phyloP scores from a whole-genome alignment of 2,329 filamentous ascomycete genomes.

The Leptographium lundbergii region DNA sequence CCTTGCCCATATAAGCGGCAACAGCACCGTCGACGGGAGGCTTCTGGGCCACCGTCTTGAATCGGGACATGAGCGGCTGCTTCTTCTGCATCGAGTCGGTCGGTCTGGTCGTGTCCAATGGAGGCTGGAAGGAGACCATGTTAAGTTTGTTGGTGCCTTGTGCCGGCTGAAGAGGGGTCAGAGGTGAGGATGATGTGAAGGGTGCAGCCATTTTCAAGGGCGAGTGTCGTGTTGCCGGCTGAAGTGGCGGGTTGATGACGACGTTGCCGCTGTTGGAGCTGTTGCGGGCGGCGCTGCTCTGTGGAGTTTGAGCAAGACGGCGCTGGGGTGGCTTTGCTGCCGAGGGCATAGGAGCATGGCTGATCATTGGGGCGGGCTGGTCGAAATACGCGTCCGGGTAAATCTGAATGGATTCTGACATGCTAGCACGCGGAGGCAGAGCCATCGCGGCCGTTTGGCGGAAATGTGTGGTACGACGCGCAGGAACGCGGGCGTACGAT shows the following conservation, averaged over 20 bases:
- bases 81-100: slow-evolving; percentile 63
- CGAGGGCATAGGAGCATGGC: slow-evolving; percentile 43
- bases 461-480: neutral
- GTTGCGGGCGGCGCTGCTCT: slow-evolving; percentile 41
- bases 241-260: slow-evolving; percentile 50
- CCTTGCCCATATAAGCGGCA: slow-evolving; percentile 34
- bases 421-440: slow-evolving; percentile 35
- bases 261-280: slow-evolving; percentile 47
- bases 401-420: slow-evolving; percentile 36
- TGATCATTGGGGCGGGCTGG: slow-evolving; percentile 34
- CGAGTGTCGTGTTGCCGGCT: slow-evolving; percentile 44
- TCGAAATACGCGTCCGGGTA: slow-evolving; percentile 38
- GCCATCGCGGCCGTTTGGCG: slow-evolving; percentile 34
- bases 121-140: slow-evolving; percentile 54
- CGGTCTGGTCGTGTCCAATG: slow-evolving; percentile 33
- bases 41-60: slow-evolving; percentile 44
- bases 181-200: slow-evolving; percentile 43
- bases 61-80: slow-evolving; percentile 42
- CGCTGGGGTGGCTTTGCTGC: slow-evolving; percentile 33
- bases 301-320: slow-evolving; percentile 21
- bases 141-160: slow-evolving; percentile 47
- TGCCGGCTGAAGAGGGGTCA: slow-evolving; percentile 42
- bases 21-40: slow-evolving; percentile 29
- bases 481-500: neutral
- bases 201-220: slow-evolving; percentile 50